Percentiles rank a stretch among this genome's conserved stretches.
Evolutionary conservation across 2,329 filamentous ascomycete genomes (phyloP).

Genomic region (Teratosphaeria epicoccoides): DNA sequence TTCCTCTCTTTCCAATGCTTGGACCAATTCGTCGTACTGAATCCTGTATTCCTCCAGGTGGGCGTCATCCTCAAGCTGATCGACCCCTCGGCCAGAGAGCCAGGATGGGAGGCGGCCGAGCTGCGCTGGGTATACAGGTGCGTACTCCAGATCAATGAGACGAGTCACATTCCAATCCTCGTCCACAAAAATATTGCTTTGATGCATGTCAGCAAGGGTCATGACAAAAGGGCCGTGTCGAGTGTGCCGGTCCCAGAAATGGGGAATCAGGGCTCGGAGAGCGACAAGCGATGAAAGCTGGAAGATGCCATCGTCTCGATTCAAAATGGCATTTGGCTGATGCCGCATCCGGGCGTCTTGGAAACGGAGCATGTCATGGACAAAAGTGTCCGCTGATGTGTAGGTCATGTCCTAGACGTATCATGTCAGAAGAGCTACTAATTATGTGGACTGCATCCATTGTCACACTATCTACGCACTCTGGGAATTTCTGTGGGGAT

Average conservation of each 20-base stretch:
- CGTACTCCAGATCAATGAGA: slow-evolving; percentile 28
- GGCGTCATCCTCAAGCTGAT: slow-evolving; percentile 2
- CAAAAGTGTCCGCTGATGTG: no score
- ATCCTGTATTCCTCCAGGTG: neutral
- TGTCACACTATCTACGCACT: no score
- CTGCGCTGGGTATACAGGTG: slow-evolving; percentile 22
- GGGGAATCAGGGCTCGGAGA: neutral
- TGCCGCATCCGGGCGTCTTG: no score
- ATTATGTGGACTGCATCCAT: no score
- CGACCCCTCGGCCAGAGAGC: slow-evolving; percentile 12
- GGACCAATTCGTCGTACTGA: neutral
- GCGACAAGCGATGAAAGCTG: no score
- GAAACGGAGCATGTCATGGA: no score
- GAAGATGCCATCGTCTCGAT: no score
- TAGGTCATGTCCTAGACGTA: no score
- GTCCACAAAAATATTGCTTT: slow-evolving; percentile 30
- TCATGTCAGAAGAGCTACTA: no score
- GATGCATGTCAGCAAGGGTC: slow-evolving; percentile 29
- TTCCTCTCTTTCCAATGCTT: neutral
- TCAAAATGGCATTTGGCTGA: no score
- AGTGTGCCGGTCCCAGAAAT: neutral
- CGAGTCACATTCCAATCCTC: slow-evolving; percentile 26
- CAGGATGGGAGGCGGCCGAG: slow-evolving; percentile 21
- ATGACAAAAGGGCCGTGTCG: slow-evolving; percentile 7
- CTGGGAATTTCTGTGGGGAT: no score